Conservation (phyloP, 2,329 filamentous ascomycete genomes). For the Cladosporium sp. region DNA sequence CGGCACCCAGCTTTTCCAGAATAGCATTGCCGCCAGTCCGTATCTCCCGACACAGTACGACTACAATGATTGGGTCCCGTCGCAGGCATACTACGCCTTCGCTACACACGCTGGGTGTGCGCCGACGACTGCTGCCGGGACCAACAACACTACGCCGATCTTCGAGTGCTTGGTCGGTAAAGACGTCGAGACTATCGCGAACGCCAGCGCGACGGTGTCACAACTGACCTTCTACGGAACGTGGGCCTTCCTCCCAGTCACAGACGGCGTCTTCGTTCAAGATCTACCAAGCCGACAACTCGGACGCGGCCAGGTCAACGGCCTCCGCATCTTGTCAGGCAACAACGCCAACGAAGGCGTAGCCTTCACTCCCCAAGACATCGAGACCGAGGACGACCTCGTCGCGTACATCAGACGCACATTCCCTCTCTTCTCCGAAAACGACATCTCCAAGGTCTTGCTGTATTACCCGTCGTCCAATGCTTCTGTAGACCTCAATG, state of each 20-base stretch:
- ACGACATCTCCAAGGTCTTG: conserved; percentile 43
- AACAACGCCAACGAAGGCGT: conserved; percentile 56
- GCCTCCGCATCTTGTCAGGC: conserved; percentile 39
- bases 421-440: conserved; percentile 44
- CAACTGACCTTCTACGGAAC: conserved; percentile 40
- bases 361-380: conserved; percentile 47
- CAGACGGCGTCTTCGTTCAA: conserved; percentile 43
- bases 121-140: not conserved
- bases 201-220: not conserved
- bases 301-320: conserved; percentile 39
- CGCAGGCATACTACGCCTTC: not conserved
- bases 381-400: conserved; percentile 45
- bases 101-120: not conserved
- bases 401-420: conserved; percentile 41
- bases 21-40: conserved; percentile 30
- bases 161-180: not conserved
- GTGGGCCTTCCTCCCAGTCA: conserved; percentile 47
- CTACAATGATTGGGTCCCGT: not conserved
- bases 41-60: not conserved
- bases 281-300: conserved; percentile 42
- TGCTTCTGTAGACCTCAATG: not conserved
- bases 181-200: not conserved
- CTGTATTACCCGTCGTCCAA: conserved; percentile 37
- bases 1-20: conserved; percentile 30
- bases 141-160: not conserved